phyloP scores from a whole-genome alignment of 2,329 filamentous ascomycete species.

The Daldinia eschscholtzii region DNA sequence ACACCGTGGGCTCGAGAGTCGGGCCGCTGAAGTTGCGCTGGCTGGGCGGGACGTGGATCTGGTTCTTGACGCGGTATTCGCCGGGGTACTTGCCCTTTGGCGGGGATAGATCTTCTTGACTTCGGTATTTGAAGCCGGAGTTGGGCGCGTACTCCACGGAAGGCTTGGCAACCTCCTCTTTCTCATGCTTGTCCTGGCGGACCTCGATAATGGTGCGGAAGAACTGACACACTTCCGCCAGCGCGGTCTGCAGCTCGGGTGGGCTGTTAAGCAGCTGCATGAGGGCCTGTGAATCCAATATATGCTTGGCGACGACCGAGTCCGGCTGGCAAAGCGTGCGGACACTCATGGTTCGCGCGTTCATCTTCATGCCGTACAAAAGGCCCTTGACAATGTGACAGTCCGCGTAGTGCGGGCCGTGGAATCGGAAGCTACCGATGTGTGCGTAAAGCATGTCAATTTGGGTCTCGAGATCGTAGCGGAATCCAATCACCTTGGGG shows the following conservation, averaged over 20 bases:
- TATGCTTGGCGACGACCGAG: constrained; percentile 68
- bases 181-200: constrained; percentile 50
- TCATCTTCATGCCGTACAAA: constrained; percentile 64
- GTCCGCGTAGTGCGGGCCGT: constrained; percentile 61
- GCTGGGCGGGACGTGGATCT: constrained; percentile 20
- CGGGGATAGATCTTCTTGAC: constrained; percentile 4
- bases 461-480: constrained; percentile 71
- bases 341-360: constrained; percentile 65
- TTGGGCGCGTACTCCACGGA: not conserved
- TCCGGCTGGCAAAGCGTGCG: constrained; percentile 71
- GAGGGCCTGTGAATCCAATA: constrained; percentile 65
- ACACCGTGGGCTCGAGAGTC: constrained; percentile 35
- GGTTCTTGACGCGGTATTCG: constrained; percentile 33
- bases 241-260: constrained; percentile 59
- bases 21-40: constrained; percentile 41
- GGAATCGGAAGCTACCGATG: constrained; percentile 66
- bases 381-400: constrained; percentile 61
- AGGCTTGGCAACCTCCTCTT: constrained; percentile 13
- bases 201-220: constrained; percentile 67
- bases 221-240: constrained; percentile 66
- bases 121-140: constrained; percentile 11
- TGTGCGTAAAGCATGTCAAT: constrained; percentile 67
- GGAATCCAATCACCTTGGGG: constrained; percentile 67
- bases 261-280: constrained; percentile 63
- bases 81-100: constrained; percentile 25